Evolutionary conservation across 306 rosid species (phyloP), one percentile per base, ranked within the genome.

Genomic region (Phaseolus lunatus): DNA sequence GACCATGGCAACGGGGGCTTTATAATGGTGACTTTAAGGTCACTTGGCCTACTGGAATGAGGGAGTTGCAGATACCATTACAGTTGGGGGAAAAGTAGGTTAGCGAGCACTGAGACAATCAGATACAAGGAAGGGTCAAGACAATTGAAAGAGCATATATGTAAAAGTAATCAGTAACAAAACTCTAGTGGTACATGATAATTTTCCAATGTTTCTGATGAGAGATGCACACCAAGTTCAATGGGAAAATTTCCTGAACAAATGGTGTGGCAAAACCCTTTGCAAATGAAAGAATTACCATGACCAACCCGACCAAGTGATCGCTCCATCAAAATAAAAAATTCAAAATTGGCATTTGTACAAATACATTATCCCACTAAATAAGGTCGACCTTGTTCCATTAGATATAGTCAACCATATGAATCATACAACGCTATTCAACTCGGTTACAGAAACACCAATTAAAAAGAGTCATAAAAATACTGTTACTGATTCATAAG

Each of bases 231-330:
- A 16, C 31, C 67, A 62, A 15, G 45, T 31, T 29, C 44, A 61
- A 15, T 12, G 14, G 43, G 8, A 58, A 44, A 19, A 12, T 18
- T 29, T 59, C 19, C 45, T 3, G 70, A 44, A 47, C 69, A 43
- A 43, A 58, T 43, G 70, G 58, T 15, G 6, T 72, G 37, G 18
- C 45, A 73, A 10, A 65, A 72, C 16, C 77, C 10, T 56, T 23
- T 23, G 68, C 29, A 43, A 57, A 72, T 12, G 27, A 7, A 4
- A 29, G n/a, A 9, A 16, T n/a, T n/a, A n/a, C 43, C 16, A 47
- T 27, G 10, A 47, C 27, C 26, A 47, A 69, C 44, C 3, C 33
- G 18, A 48, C 75, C 29, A 50, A 29, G 27, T n/a, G 62, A 49
- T 70, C 58, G n/a, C 6, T 27, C 11, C 18, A 33, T 19, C 64